phyloP scores from a whole-genome alignment of 768 basidiomycete species.

The Amanita phalloides region DNA sequence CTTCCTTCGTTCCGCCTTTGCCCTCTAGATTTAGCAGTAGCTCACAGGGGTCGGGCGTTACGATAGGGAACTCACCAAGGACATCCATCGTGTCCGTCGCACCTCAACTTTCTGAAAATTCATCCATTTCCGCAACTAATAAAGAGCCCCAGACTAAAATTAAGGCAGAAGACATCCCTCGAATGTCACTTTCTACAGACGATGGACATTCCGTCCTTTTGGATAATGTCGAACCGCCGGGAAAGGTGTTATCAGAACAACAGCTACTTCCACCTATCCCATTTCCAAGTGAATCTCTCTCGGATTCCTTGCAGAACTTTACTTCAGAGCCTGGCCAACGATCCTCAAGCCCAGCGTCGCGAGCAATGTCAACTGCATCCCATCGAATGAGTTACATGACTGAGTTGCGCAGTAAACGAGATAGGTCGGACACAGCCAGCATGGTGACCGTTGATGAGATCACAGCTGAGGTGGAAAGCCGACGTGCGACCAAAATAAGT shows the following conservation, averaged over 20 bases:
- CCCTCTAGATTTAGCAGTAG: conserved; percentile 56
- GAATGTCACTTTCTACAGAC: conserved; percentile 67
- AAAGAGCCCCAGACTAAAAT: conserved; percentile 1
- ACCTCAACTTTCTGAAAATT: conserved; percentile 29
- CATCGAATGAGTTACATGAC: conserved; percentile 75
- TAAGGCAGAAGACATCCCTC: conserved; percentile 41
- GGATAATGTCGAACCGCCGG: conserved; percentile 19
- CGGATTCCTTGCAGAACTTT: conserved; percentile 63
- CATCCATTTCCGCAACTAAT: conserved; percentile 3
- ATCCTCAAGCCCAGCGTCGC: conserved; percentile 26
- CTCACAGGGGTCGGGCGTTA: conserved; percentile 38
- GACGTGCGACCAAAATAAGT: conserved; percentile 38
- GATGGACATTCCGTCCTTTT: conserved; percentile 59
- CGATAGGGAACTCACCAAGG: conserved; percentile 32
- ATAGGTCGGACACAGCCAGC: conserved; percentile 82
- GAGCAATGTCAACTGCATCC: conserved; percentile 37
- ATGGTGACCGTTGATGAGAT: conserved; percentile 96
- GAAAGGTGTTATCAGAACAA: conserved; percentile 22
- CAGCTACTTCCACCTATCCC: conserved; percentile 71
- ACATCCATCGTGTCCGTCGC: conserved; percentile 38
- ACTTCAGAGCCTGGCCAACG: conserved; percentile 20
- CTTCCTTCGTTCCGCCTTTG: conserved; percentile 35
- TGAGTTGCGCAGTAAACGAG: conserved; percentile 71
- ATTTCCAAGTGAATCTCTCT: conserved; percentile 68
- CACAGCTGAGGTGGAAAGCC: conserved; percentile 85